Base-by-base conservation (phyloP, 2,329 filamentous ascomycete genomes). In the Didymella lethalis region DNA sequence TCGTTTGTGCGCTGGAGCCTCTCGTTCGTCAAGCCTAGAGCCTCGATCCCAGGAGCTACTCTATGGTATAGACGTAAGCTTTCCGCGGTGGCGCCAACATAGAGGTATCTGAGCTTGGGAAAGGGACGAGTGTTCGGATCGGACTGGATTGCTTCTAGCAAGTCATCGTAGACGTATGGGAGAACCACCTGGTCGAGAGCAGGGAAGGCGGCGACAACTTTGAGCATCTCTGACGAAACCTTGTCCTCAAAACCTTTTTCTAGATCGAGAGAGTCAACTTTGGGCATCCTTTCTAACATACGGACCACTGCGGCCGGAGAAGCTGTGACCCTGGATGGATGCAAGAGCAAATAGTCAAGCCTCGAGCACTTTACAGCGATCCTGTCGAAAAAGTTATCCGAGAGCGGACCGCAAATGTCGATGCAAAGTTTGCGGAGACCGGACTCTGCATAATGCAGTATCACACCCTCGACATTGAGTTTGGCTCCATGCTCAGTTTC, bases 41-140 rank as follows among this genome's bases (percentile, higher is more conserved):
- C 40, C 10, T 52, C 28, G 2, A 52, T 20, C 3, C 16, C 14
- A 11, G 49, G 49, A 3, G 41, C 48, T 3, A 52, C 32, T 26
- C 16, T 14, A 44, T 26, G 40, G 14, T 44, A 7, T 7, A 52
- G 20, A 16, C 31, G 28, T 12, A 51, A 25, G 7, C 26, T 34
- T 8, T 12, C 20, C 4, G 48, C 38, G 2, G 36, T 34, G 2
- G 38, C 48, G 28, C 48, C 28, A n/a, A 26, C 34, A 14, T 44
- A 51, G 3, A 51, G 28, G 38, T 51, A 44, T 26, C 18, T 51
- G 38, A 51, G 28, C 26, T 25, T 31, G 29, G 48, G 38, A 36
- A 52, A 52, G 4, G 25, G 8, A 10, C 14, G 20, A 1, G 25
- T 25, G 41, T 44, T 25, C 28, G 41, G 12, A n/a, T 44, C 41